Percentiles rank a stretch among this genome's conserved stretches.
These are phyloP conservation scores for Dothiorella sarmentorum DNA, from an alignment of 2,329 filamentous ascomycete genomes.

Conservation along the genomic window DNA sequence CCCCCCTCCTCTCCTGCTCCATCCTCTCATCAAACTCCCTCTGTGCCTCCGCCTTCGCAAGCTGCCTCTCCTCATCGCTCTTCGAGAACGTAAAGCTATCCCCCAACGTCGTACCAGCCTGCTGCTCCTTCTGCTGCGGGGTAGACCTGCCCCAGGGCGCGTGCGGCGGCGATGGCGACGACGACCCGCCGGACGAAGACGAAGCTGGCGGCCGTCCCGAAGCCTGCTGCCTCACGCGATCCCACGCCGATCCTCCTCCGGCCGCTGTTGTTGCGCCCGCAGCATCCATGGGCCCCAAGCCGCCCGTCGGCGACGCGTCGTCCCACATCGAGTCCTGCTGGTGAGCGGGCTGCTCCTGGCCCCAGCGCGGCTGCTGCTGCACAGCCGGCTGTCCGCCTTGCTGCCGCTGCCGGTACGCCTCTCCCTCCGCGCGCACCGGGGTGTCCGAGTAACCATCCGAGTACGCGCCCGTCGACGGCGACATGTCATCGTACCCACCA, in stretches of 20 bases:
- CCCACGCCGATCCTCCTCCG: slow-evolving; percentile 45
- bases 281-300: slow-evolving; percentile 33
- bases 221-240: slow-evolving; percentile 39
- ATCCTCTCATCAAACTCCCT: slow-evolving; percentile 49
- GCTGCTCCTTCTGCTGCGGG: slow-evolving; percentile 26
- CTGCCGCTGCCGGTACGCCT: no score
- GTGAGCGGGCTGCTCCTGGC: slow-evolving; percentile 20
- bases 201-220: no score
- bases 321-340: slow-evolving; percentile 27
- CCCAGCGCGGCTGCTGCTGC: background rate
- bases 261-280: background rate
- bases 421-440: no score
- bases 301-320: slow-evolving; percentile 37
- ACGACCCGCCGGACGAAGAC: slow-evolving; percentile 22
- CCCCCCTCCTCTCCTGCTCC: slow-evolving; percentile 48
- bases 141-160: slow-evolving; percentile 21
- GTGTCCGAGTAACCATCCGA: slow-evolving; percentile 31
- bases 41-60: slow-evolving; percentile 46
- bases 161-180: no score
- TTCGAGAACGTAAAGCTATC: slow-evolving; percentile 46
- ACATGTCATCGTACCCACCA: slow-evolving; percentile 37
- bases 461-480: slow-evolving; percentile 37
- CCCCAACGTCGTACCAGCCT: slow-evolving; percentile 32
- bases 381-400: no score
- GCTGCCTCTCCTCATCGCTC: slow-evolving; percentile 42